Conservation (phyloP, 441 rosid genomes). For the Syzygium syzygioides region DNA sequence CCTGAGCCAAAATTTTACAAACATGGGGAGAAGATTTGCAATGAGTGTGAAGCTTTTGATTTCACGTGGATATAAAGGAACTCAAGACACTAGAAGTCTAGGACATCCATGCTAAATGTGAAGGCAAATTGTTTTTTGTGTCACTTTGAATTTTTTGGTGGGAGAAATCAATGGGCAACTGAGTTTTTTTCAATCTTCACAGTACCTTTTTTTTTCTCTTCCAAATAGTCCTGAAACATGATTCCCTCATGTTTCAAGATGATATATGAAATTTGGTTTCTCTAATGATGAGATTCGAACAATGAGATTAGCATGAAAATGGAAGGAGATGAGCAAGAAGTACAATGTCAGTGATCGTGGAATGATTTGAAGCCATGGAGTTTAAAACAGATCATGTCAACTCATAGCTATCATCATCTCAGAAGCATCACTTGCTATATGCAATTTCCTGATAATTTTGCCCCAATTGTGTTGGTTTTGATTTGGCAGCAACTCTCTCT, state of each 20-base stretch:
- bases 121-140: background rate
- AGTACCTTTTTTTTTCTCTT: background rate
- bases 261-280: background rate
- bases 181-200: background rate
- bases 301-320: background rate
- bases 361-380: background rate
- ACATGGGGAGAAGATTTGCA: background rate
- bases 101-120: background rate
- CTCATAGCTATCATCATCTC: background rate
- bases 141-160: background rate
- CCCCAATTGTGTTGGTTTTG: constrained; percentile 11
- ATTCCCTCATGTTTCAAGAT: background rate
- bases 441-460: background rate
- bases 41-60: background rate
- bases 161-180: background rate
- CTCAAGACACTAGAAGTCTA: background rate
- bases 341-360: background rate
- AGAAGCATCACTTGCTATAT: background rate
- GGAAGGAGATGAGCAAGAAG: background rate
- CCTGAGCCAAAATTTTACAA: background rate
- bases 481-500: constrained; percentile 79
- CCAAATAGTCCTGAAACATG: background rate
- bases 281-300: background rate
- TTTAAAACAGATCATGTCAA: background rate
- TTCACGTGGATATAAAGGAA: background rate